Conservation (phyloP, 129 eudicot species). For the Arctium lappa region DNA sequence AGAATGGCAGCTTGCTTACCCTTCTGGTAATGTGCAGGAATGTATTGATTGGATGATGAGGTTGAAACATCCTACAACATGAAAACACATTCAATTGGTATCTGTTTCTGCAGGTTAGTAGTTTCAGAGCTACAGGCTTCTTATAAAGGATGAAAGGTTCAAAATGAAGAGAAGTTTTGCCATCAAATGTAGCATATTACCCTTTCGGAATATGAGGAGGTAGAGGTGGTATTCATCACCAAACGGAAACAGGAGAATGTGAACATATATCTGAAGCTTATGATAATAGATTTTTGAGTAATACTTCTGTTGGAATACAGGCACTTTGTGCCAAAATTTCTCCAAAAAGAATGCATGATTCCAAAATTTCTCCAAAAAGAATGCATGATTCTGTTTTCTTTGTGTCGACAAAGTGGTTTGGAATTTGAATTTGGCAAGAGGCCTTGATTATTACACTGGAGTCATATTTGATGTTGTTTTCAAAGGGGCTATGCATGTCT, state of each 20-base stretch:
- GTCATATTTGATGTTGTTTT: slow-evolving; percentile 59
- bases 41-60: slow-evolving; percentile 73
- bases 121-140: not conserved
- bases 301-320: not conserved
- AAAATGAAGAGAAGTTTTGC: not conserved
- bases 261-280: not conserved
- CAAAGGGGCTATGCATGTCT: slow-evolving; percentile 72
- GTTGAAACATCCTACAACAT: slow-evolving; percentile 44
- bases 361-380: slow-evolving; percentile 17
- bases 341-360: not conserved
- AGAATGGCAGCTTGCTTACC: slow-evolving; percentile 92
- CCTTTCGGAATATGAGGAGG: not conserved
- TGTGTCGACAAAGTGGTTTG: slow-evolving; percentile 52
- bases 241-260: not conserved
- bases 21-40: slow-evolving; percentile 58
- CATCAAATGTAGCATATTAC: not conserved
- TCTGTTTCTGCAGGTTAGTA: not conserved
- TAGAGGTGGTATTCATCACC: not conserved
- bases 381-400: slow-evolving; percentile 17
- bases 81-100: not conserved
- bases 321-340: no score
- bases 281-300: not conserved
- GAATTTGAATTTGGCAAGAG: slow-evolving; percentile 94
- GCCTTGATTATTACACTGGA: slow-evolving; percentile 58
- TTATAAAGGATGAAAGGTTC: not conserved